Evolutionary conservation across 2,329 filamentous ascomycete genomes (phyloP), one percentile per base, ranked within the genome.

Genomic region (Exophiala sp.): DNA sequence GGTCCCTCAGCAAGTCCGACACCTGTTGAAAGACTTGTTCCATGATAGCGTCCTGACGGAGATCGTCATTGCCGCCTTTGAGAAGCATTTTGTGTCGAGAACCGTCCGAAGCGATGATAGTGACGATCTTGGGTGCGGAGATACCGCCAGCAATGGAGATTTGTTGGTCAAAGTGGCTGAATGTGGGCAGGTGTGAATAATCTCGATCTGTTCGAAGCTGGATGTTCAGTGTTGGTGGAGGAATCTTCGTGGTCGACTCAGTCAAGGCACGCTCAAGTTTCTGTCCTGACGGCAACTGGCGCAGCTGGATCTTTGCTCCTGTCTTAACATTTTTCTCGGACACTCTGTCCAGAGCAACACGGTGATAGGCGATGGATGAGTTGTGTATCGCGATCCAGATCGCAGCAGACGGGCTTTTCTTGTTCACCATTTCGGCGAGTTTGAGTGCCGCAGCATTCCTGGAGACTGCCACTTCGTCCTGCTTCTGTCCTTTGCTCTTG

Each of bases 1-100:
- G 91, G 45, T 89, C 86, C 68, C 89, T 88, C 21, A 99, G 77
- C 18, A 99, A 82, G 47, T 89, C 88, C 54, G 91, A 97, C 18
- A 96, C 94, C 71, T 95, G 91, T 54, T 91, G 89, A 69, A 99
- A 99, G 1, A 99, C 94, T 72, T 99, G 94, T 71, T 99, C 95
- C 95, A 99, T 99, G 76, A 85, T 99, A 41, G 92, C 90, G 66
- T 99, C 94, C 74, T 99, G 94, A 7, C 95, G 88, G 10, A 99
- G 80, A 68, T 99, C 92, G 69, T 99, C 94, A 66, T 92, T 92
- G 14, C 94, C 91, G 58, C 91, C 91, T 77, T 99, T 99, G 68
- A 96, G 85, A 58, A 99, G 77, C 71, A 96, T 91, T 69, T 89
- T 96, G 73, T 91, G 96, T 34, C 79, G 81, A 52, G 79, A 75